phyloP scores from a whole-genome alignment of 2,329 filamentous ascomycete species.

The Pezicula carpinea region DNA sequence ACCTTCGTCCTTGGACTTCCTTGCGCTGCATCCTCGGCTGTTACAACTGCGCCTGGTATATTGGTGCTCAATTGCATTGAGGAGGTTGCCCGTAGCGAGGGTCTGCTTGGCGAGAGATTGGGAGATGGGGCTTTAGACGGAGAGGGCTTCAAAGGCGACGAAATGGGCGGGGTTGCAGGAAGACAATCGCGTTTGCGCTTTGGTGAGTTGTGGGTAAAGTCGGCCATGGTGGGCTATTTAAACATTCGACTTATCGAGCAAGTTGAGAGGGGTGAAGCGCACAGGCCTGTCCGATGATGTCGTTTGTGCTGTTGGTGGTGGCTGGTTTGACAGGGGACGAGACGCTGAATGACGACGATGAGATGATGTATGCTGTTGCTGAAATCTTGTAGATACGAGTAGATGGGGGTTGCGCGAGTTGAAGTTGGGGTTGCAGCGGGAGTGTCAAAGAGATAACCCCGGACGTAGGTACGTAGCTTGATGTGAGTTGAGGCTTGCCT shows the following conservation, averaged over 20 bases:
- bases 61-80: slow-evolving; percentile 12
- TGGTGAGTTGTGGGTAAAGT: background rate
- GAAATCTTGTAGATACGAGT: no score
- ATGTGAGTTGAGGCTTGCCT: background rate
- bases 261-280: background rate
- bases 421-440: no score
- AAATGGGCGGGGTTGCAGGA: background rate
- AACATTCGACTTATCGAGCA: background rate
- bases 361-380: no score
- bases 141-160: background rate
- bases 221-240: slow-evolving; percentile 1
- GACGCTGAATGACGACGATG: background rate
- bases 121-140: background rate
- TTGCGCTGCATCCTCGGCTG: slow-evolving; percentile 6
- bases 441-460: no score
- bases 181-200: slow-evolving; percentile 6
- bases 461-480: no score
- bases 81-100: no score
- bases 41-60: slow-evolving; percentile 5
- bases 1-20: slow-evolving; percentile 26
- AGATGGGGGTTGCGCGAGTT: no score
- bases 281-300: background rate
- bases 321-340: background rate
- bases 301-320: background rate
- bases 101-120: no score